Evolutionary conservation across 768 basidiomycete species (phyloP).

Genomic region (Vishniacozyma victoriae): DNA sequence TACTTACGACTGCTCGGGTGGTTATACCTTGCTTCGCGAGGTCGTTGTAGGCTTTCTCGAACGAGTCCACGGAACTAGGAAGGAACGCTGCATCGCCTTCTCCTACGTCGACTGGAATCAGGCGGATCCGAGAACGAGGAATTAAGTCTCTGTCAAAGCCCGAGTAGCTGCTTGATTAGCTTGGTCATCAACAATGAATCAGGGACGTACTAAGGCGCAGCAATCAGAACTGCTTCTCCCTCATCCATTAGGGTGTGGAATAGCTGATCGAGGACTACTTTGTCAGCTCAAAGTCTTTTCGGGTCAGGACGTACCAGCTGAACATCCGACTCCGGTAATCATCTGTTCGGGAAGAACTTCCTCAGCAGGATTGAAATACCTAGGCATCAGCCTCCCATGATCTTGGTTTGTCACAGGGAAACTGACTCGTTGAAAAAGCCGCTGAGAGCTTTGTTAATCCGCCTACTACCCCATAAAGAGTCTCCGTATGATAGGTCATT

Average conservation of each 20-base stretch:
- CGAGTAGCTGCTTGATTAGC: conserved; percentile 24
- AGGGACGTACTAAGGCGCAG: conserved; percentile 35
- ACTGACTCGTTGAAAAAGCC: conserved; percentile 33
- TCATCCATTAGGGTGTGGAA: conserved; percentile 41
- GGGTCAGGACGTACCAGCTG: conserved; percentile 26
- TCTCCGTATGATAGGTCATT: conserved; percentile 41
- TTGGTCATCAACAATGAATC: neutral
- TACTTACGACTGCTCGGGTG: conserved; percentile 31
- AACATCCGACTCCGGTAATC: conserved; percentile 36
- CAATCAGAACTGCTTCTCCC: conserved; percentile 39
- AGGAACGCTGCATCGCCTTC: conserved; percentile 18
- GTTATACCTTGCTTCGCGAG: conserved; percentile 23
- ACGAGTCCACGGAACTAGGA: conserved; percentile 17
- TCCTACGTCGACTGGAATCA: conserved; percentile 25
- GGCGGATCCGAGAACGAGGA: conserved; percentile 24
- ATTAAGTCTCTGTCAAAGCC: conserved; percentile 38
- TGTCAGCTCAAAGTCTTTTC: neutral
- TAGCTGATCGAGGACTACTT: conserved; percentile 36
- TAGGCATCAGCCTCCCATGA: neutral
- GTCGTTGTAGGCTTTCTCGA: conserved; percentile 24
- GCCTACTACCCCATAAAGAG: conserved; percentile 38
- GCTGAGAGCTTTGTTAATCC: conserved; percentile 33
- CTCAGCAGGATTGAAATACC: conserved; percentile 22
- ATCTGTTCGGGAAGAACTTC: conserved; percentile 28
- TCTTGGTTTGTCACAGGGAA: neutral